Conservation (phyloP, 305 asterid species). For the Fraxinus floribunda region DNA sequence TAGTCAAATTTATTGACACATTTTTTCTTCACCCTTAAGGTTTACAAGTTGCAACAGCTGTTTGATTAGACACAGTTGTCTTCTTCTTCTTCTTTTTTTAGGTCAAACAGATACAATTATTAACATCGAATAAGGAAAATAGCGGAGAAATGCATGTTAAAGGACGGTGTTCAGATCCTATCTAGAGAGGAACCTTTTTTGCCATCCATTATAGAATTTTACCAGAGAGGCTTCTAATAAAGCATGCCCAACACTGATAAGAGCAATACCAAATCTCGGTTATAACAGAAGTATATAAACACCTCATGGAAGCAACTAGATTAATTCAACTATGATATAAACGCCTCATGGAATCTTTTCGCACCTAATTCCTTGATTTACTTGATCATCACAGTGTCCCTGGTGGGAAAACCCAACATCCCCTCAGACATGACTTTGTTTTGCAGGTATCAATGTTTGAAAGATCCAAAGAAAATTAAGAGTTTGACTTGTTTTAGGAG, state of each 20-base stretch:
- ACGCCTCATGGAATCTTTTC: background rate
- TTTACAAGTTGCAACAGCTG: background rate
- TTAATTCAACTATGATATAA: no score
- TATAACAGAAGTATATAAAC: no score
- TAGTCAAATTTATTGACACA: conserved; percentile 13
- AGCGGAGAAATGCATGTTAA: background rate
- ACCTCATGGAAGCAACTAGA: no score
- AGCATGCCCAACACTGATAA: background rate
- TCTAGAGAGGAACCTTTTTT: background rate
- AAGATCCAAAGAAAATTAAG: background rate
- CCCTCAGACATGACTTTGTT: background rate
- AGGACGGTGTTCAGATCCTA: background rate
- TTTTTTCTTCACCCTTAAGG: background rate
- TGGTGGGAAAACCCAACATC: background rate
- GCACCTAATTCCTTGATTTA: background rate
- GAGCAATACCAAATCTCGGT: no score
- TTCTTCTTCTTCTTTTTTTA: background rate
- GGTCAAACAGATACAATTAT: background rate
- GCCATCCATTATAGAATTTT: background rate
- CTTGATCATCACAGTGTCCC: background rate
- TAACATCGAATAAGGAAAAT: background rate
- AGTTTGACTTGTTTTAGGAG: background rate
- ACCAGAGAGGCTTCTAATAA: background rate
- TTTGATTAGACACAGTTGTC: background rate
- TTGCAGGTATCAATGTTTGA: background rate